Evolutionary conservation across 208 protist genomes (phyloP).

Genomic region (Angomonas ambiguus): DNA sequence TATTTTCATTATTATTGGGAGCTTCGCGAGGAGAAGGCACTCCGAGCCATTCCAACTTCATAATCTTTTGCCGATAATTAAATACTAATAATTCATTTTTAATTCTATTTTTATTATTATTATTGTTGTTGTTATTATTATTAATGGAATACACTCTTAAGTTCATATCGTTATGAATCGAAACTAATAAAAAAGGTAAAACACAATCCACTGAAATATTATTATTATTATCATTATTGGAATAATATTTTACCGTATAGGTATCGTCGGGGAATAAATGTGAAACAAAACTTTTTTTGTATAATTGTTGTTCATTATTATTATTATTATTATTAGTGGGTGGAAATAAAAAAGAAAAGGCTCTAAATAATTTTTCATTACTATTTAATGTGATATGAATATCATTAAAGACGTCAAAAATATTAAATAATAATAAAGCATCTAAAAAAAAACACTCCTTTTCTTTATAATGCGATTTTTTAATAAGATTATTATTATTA

Average conservation of each 20-base stretch:
- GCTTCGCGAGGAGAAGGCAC: neutral
- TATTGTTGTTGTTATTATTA: neutral
- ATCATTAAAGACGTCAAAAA: neutral
- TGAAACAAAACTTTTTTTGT: neutral
- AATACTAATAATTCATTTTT: conserved; percentile 4
- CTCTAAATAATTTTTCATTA: neutral
- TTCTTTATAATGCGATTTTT: neutral
- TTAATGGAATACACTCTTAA: neutral
- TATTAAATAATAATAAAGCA: neutral
- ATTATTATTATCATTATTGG: neutral
- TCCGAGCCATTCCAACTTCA: neutral
- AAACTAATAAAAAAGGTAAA: neutral
- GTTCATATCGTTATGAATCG: neutral
- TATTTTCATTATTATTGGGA: neutral
- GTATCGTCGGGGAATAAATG: neutral
- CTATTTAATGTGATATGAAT: neutral
- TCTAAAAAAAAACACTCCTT: neutral
- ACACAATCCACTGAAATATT: neutral
- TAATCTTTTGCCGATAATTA: neutral
- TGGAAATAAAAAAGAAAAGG: neutral
- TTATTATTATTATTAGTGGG: neutral
- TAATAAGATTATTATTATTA: conserved; percentile 2
- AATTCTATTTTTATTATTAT: neutral
- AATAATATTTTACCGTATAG: neutral
- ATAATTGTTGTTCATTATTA: neutral